Evolutionary conservation across 768 basidiomycete species (phyloP), one percentile per base, ranked within the genome.

Genomic region (Tricholoma furcatifolium): DNA sequence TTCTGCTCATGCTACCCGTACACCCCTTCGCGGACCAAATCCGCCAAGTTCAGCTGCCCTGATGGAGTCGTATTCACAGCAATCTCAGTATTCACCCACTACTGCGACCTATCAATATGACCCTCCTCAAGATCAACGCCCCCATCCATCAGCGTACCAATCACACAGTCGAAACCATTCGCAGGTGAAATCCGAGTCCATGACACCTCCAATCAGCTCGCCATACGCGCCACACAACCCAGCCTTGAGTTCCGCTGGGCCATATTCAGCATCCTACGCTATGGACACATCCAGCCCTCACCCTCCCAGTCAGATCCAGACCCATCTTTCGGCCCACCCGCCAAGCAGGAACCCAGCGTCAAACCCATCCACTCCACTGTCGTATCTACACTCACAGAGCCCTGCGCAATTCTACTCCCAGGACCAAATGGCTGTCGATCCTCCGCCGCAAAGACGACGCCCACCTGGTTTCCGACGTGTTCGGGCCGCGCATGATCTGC

Each of bases 391-490:
- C 43, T 70, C 76, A 12, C 78, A 78, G 43, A 75, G 73, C 47
- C 75, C 80, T 24, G 69, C 74, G 50, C 83, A 82, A 39, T 82
- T 81, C 55, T 86, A 83, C 58, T 66, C 81, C 15, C 80, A 82
- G 59, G 83, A 86, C 54, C 85, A 88, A 52, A 91, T 91, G 89
- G 71, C 75, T 39, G 83, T 91, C n/a, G 90, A 91, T 65, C 64
- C 60, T 23, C 74, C 77, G 51, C 79, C 68, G 56, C 81, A 81
- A 55, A 85, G 82, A 67, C 80, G 86, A 62, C 80, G 89, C 32
- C 79, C 85, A 8, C 78, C 82, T 51, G 95, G 91, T 18, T 88
- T 95, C 65, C 81, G 88, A 64, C 79, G 88, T 55, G 81, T 97
- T 15, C 83, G 87, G 55, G 87, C 87, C 60, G 74, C 72, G 58